phyloP scores from a whole-genome alignment of 2,329 filamentous ascomycete species.

The Talaromyces sp. region DNA sequence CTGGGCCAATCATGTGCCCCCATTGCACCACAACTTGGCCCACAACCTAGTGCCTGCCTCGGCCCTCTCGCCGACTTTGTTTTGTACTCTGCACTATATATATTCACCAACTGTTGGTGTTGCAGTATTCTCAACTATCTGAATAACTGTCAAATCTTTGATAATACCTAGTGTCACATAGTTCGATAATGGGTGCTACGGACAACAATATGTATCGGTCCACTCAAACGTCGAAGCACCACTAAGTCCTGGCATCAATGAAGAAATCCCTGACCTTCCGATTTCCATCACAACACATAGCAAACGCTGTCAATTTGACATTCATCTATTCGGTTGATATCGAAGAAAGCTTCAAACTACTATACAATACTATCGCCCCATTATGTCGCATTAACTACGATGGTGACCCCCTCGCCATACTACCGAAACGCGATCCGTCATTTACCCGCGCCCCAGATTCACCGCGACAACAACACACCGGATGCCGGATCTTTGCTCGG shows the following conservation, averaged over 20 bases:
- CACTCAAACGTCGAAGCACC: neutral
- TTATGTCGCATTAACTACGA: neutral
- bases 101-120: neutral
- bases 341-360: too few relatives aligned
- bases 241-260: neutral
- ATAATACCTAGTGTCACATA: too few relatives aligned
- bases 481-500: neutral
- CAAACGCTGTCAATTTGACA: neutral
- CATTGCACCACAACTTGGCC: neutral
- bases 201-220: neutral
- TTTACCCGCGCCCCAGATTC: neutral
- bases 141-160: too few relatives aligned
- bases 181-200: too few relatives aligned
- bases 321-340: neutral
- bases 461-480: neutral
- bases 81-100: too few relatives aligned
- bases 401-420: neutral
- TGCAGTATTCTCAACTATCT: neutral
- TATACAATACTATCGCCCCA: neutral
- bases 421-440: conserved; percentile 5
- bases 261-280: neutral
- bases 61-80: neutral
- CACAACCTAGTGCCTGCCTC: neutral
- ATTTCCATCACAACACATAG: neutral
- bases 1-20: neutral